Percentiles rank a stretch among this genome's conserved stretches.
Conservation (phyloP, 2,329 filamentous ascomycete genomes). For the Penicillium digitatum region DNA sequence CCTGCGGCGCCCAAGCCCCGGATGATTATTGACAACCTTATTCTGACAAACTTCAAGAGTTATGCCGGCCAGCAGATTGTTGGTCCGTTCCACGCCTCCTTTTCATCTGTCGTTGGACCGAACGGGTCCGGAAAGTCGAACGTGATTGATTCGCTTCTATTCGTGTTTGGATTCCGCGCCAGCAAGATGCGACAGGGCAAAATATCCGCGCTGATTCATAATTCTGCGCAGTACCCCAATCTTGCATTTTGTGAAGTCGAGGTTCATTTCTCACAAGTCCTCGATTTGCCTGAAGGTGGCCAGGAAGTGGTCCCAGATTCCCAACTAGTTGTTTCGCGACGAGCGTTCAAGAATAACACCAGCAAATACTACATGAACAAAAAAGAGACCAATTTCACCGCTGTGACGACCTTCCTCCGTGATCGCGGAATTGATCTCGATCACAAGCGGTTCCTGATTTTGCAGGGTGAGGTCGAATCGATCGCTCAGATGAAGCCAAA, state of each 20-base stretch:
- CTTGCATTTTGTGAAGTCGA: slow-evolving; percentile 91
- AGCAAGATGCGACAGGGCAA: slow-evolving; percentile 99
- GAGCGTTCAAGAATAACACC: slow-evolving; percentile 94
- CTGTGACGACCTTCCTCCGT: slow-evolving; percentile 79
- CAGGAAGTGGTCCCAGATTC: slow-evolving; percentile 78
- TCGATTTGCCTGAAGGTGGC: slow-evolving; percentile 75
- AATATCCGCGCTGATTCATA: slow-evolving; percentile 95
- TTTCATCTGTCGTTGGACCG: slow-evolving; percentile 94
- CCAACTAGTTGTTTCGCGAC: slow-evolving; percentile 79
- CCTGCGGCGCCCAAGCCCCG: slow-evolving; percentile 74
- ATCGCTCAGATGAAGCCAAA: slow-evolving; percentile 99
- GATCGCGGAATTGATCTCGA: slow-evolving; percentile 91
- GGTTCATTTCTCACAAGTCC: slow-evolving; percentile 92
- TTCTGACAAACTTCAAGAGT: slow-evolving; percentile 97
- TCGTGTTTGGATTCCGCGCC: slow-evolving; percentile 98
- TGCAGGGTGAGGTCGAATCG: slow-evolving; percentile 96
- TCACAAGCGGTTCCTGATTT: slow-evolving; percentile 94
- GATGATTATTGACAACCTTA: slow-evolving; percentile 86
- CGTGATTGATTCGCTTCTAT: slow-evolving; percentile 94
- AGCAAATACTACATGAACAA: slow-evolving; percentile 98
- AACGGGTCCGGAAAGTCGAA: slow-evolving; percentile 99
- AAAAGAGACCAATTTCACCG: slow-evolving; percentile 84
- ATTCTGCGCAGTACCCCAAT: slow-evolving; percentile 81
- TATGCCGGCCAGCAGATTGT: slow-evolving; percentile 94
- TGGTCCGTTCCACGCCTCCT: slow-evolving; percentile 92